Evolutionary conservation across 805 yeast species (phyloP).

Genomic region (Wickerhamiella cacticola): DNA sequence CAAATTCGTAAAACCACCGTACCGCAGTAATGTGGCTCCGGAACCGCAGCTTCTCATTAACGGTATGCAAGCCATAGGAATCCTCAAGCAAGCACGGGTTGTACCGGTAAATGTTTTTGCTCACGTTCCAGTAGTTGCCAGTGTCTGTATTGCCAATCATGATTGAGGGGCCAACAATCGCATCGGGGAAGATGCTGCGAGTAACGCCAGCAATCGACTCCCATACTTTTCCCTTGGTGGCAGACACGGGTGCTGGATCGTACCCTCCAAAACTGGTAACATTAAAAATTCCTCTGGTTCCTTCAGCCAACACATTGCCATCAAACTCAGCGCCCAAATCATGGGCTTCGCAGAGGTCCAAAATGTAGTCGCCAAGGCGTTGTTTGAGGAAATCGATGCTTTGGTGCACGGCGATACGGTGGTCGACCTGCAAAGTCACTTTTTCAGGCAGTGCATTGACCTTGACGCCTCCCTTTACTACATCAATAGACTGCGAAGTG

Average conservation of each 20-base stretch:
- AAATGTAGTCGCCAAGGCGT: constrained; percentile 30
- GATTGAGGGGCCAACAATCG: constrained; percentile 22
- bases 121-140: constrained; percentile 47
- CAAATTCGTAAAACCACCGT: constrained; percentile 26
- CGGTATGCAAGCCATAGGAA: constrained; percentile 37
- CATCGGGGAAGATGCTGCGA: constrained; percentile 47
- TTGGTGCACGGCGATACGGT: constrained; percentile 49
- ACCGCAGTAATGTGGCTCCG: constrained; percentile 41
- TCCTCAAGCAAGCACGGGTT: constrained; percentile 31
- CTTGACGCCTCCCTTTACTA: constrained; percentile 56
- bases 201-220: constrained; percentile 45
- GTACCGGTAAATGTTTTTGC: constrained; percentile 47
- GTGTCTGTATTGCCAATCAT: constrained; percentile 65
- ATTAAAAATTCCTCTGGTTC: constrained; percentile 8
- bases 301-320: constrained; percentile 4
- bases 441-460: constrained; percentile 63
- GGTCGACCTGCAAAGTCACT: constrained; percentile 41
- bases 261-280: constrained; percentile 20
- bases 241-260: constrained; percentile 44
- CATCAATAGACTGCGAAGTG: constrained; percentile 53
- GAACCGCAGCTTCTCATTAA: constrained; percentile 46
- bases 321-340: constrained; percentile 33
- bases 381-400: constrained; percentile 35
- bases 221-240: constrained; percentile 32
- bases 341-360: constrained; percentile 34